phyloP scores from a whole-genome alignment of 2,329 filamentous ascomycete species.

The Beauveria medogensis region DNA sequence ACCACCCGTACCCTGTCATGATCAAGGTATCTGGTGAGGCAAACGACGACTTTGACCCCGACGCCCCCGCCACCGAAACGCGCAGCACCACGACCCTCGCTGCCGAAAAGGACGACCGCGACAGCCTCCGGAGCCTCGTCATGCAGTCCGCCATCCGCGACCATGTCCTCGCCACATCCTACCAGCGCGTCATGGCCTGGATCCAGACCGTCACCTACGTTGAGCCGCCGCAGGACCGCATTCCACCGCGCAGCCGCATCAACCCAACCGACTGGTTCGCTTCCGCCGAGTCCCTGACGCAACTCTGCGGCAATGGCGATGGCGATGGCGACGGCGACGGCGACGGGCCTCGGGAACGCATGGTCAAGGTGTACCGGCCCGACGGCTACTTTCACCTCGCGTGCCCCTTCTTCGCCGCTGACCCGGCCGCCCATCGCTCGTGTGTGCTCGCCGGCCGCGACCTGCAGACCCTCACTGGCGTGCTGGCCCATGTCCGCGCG shows the following conservation, averaged over 20 bases:
- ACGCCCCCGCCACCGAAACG: background rate
- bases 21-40: background rate
- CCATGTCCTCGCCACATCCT: background rate
- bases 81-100: slow-evolving; percentile 6
- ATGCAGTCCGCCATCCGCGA: background rate
- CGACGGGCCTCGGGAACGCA: background rate
- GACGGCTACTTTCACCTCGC: slow-evolving; percentile 1
- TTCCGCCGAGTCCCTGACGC: background rate
- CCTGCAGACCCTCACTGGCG: background rate
- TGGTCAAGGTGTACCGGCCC: background rate
- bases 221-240: background rate
- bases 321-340: too few species aligned
- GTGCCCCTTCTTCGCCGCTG: background rate
- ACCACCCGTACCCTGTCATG: too few species aligned
- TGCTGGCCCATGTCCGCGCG: background rate
- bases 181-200: background rate
- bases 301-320: too few species aligned
- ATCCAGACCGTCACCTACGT: background rate
- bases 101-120: background rate
- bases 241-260: background rate
- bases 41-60: background rate
- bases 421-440: background rate
- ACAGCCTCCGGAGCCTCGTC: background rate
- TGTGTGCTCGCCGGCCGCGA: background rate
- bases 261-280: background rate